Evolutionary conservation across 345 rosid genomes (phyloP).

Genomic region (Gynandropsis gynandra): DNA sequence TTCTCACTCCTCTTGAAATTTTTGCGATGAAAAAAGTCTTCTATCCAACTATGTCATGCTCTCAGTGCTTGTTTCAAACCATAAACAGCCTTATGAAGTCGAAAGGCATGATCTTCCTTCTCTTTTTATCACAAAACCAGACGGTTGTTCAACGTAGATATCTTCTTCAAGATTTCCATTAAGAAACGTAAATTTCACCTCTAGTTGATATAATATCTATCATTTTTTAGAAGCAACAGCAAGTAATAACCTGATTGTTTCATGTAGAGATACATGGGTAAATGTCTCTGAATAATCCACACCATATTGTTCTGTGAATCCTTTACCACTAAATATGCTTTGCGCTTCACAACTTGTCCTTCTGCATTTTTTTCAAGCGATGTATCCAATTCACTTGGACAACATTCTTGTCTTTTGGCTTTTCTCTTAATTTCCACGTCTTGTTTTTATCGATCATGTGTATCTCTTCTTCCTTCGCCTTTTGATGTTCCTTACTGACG

Average conservation of each 20-base stretch:
- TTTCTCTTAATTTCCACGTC: neutral
- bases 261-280: neutral
- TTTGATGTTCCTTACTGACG: neutral
- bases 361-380: neutral
- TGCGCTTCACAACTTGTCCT: neutral
- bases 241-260: neutral
- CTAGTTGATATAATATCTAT: neutral
- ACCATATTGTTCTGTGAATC: neutral
- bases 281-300: neutral
- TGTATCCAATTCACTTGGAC: neutral
- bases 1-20: too few species aligned
- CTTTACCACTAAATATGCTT: constrained; percentile 2
- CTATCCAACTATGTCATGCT: too few species aligned
- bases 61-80: too few species aligned
- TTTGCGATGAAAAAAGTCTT: too few species aligned
- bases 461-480: neutral
- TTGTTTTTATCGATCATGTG: neutral
- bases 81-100: too few species aligned
- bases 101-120: too few species aligned
- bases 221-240: neutral
- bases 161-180: too few species aligned
- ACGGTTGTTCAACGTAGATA: too few species aligned
- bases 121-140: too few species aligned
- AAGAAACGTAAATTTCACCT: too few species aligned
- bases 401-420: neutral